Evolutionary conservation across 2,329 filamentous ascomycete genomes (phyloP).

Genomic region (Phyllachora maydis): DNA sequence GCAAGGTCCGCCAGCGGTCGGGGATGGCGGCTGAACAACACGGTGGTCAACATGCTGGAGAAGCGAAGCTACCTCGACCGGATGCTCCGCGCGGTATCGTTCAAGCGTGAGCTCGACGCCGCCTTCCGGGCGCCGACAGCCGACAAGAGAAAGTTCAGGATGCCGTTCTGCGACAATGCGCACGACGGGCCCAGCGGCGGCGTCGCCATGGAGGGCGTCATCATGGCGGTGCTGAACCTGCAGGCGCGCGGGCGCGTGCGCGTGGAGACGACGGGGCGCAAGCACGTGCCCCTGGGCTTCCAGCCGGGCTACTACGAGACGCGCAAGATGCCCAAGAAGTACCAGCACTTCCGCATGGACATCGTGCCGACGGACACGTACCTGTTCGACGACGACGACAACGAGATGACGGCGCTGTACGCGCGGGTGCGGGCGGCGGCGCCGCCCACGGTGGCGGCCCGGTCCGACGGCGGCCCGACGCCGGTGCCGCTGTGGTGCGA

Average conservation of each 20-base stretch:
- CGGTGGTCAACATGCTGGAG: slow-evolving; percentile 32
- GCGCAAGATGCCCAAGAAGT: slow-evolving; percentile 42
- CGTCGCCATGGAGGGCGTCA: slow-evolving; percentile 38
- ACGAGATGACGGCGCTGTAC: slow-evolving; percentile 14
- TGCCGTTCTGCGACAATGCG: no score
- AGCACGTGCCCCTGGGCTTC: slow-evolving; percentile 47
- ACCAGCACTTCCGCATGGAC: slow-evolving; percentile 42
- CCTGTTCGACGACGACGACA: slow-evolving; percentile 28
- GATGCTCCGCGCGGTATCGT: slow-evolving; percentile 33
- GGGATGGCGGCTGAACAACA: slow-evolving; percentile 41
- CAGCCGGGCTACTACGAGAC: slow-evolving; percentile 52
- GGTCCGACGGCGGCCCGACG: slow-evolving; percentile 16
- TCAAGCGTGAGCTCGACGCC: slow-evolving; percentile 38
- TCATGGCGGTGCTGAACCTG: slow-evolving; percentile 47
- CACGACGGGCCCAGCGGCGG: no score
- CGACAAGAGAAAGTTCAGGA: no score
- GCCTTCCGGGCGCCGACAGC: slow-evolving; percentile 26
- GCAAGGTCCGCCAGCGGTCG: slow-evolving; percentile 35
- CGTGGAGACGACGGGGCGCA: slow-evolving; percentile 31
- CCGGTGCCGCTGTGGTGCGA: slow-evolving; percentile 54
- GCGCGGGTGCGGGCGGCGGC: slow-evolving; percentile 9
- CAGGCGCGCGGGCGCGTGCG: slow-evolving; percentile 35
- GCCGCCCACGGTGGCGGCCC: slow-evolving; percentile 22
- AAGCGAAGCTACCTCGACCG: slow-evolving; percentile 32
- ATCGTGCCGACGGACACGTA: slow-evolving; percentile 38